Evolutionary conservation across 257 asterid species (phyloP), one percentile per base, ranked within the genome.

Genomic region (Capsicum baccatum): DNA sequence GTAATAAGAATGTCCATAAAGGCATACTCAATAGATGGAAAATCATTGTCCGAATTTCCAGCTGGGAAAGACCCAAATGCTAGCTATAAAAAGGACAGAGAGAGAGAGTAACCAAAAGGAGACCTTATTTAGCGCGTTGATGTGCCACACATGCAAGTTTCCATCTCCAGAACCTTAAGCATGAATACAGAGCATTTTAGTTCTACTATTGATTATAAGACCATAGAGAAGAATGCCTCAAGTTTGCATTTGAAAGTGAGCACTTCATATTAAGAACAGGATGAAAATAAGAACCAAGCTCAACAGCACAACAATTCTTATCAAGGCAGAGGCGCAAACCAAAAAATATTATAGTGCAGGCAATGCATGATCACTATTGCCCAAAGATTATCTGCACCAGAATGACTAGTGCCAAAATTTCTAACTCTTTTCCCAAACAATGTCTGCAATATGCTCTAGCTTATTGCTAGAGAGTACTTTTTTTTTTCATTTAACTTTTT

Each of bases 161-260:
- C 98, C 99, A 85, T 97, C 97, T 59, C 97, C 98, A 74, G 98
- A 94, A 88, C 99, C 99, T 97, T 91, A 67, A 86, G 87, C 74
- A 83, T 21, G 63, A 70, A 82, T 50, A 33, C 50, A 79, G 47
- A 8, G 6, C 63, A 79, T 71, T 68, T 76, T 66, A 62, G 48
- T 64, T 79, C 59, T 55, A 54, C 52, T 79, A 69, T 52, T 67
- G 79, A 44, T 3, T 39, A 50, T 56, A 35, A 55, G 26, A 42
- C 47, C 37, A 13, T 19, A 69, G 54, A 13, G 58, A 21, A 37
- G 62, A 26, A 64, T 39, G 52, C 80, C 11, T 62, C 62, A 14
- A 19, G 35, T 55, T 56, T 37, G 78, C 56, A 48, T 47, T 56
- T 33, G 42, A n/a, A n/a, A 33, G 39, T 52, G 19, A 48, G 80